Conservation (phyloP, 495 filamentous ascomycete species). For the Tuber melanosporum region DNA sequence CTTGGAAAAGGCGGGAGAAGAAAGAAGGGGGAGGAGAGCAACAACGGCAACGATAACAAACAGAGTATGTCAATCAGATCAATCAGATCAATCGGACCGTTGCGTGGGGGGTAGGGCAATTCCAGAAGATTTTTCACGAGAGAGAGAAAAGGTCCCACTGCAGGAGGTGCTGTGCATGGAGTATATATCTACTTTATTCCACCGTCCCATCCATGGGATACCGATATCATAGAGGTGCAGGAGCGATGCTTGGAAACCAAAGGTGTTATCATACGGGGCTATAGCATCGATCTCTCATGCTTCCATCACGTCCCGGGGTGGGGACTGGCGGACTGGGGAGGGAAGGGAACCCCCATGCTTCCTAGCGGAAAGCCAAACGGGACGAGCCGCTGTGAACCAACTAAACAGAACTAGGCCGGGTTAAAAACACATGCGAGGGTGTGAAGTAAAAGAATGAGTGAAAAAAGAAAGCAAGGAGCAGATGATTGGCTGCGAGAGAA, state of each 20-base stretch:
- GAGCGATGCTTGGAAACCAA: conserved; percentile 11
- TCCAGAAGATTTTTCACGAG: neutral
- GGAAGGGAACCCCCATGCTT: conserved; percentile 28
- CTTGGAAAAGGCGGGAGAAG: neutral
- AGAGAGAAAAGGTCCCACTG: neutral
- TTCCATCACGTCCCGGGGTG: conserved; percentile 18
- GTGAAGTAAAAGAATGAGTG: neutral
- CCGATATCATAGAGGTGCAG: neutral
- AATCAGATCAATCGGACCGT: neutral
- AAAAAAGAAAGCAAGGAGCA: conserved; percentile 9
- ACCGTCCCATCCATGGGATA: neutral
- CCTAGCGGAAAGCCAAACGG: conserved; percentile 20
- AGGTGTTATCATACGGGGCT: conserved; percentile 9
- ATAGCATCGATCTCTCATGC: conserved; percentile 15
- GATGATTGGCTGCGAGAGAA: neutral
- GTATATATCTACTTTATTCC: neutral
- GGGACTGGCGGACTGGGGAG: conserved; percentile 1
- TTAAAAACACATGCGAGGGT: neutral
- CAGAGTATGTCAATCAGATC: neutral
- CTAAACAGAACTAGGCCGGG: conserved; percentile 12
- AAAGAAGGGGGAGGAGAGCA: neutral
- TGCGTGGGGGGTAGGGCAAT: neutral
- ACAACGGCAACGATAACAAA: neutral
- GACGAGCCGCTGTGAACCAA: conserved; percentile 27
- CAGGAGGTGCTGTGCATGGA: neutral